Evolutionary conservation across 2,329 filamentous ascomycete species (phyloP).

Genomic region (Colletotrichum theobromicola): DNA sequence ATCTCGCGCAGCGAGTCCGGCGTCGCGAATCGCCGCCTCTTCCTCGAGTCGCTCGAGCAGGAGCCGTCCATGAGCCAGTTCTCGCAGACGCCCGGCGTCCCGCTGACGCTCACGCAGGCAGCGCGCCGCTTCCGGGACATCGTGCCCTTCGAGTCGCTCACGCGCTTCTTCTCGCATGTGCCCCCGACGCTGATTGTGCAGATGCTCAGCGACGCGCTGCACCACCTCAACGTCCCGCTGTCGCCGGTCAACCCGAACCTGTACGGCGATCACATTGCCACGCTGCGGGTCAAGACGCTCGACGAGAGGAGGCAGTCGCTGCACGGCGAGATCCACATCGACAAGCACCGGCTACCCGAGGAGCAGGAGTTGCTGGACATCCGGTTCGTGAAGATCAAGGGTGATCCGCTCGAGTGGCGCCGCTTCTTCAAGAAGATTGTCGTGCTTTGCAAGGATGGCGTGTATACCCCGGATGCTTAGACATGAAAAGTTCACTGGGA

Average conservation of each 20-base stretch:
- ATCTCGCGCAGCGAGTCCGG: conserved; percentile 37
- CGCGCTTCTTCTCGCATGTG: conserved; percentile 89
- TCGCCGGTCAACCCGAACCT: conserved; percentile 52
- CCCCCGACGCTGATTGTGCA: conserved; percentile 77
- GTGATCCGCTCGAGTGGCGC: conserved; percentile 95
- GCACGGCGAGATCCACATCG: conserved; percentile 77
- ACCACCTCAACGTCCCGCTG: conserved; percentile 83
- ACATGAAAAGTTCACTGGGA: not conserved
- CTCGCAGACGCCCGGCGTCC: conserved; percentile 77
- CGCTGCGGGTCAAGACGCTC: conserved; percentile 75
- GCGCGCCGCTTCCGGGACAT: conserved; percentile 91
- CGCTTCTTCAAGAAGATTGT: conserved; percentile 97
- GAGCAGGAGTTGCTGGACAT: conserved; percentile 77
- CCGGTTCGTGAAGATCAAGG: conserved; percentile 91
- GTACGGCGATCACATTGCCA: conserved; percentile 62
- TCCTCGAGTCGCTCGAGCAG: conserved; percentile 73
- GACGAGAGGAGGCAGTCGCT: conserved; percentile 76
- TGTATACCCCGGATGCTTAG: conserved; percentile 61
- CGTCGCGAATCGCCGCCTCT: conserved; percentile 36
- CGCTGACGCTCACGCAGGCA: conserved; percentile 85
- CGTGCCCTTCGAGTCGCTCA: conserved; percentile 83
- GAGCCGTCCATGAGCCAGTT: conserved; percentile 91
- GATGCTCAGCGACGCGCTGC: conserved; percentile 80
- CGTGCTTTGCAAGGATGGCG: conserved; percentile 82
- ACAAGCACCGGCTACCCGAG: conserved; percentile 64